Percentiles rank a stretch among this genome's conserved stretches.
phyloP scores from a whole-genome alignment of 2,329 filamentous ascomycete genomes.

The Penicillium sp. region DNA sequence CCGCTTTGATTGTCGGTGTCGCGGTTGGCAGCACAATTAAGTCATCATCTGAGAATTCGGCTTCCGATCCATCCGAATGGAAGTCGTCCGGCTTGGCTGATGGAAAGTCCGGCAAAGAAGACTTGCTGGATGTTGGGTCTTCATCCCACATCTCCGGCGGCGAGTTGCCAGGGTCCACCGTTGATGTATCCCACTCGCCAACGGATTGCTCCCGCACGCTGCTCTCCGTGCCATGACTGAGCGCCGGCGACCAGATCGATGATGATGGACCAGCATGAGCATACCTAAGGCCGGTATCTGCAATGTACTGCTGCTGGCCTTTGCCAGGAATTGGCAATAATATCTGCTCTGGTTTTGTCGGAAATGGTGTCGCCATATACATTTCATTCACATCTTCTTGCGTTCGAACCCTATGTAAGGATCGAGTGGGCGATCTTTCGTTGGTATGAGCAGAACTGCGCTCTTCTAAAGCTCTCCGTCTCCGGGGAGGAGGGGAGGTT shows the following conservation, averaged over 20 bases:
- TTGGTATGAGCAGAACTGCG: conserved; percentile 49
- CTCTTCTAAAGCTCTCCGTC: conserved; percentile 47
- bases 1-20: conserved; percentile 40
- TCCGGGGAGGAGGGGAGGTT: conserved; percentile 34
- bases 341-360: conserved; percentile 50
- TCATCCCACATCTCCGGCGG: conserved; percentile 42
- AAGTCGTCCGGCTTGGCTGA: conserved; percentile 24
- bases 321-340: conserved; percentile 43
- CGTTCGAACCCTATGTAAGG: conserved; percentile 35
- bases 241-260: conserved; percentile 28
- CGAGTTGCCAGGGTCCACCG: conserved; percentile 36
- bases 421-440: conserved; percentile 38
- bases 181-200: conserved; percentile 38
- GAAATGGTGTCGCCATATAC: conserved; percentile 46
- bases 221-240: conserved; percentile 26
- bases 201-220: conserved; percentile 30
- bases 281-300: conserved; percentile 34
- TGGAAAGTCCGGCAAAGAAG: conserved; percentile 30
- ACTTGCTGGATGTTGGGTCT: conserved; percentile 39
- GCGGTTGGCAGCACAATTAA: conserved; percentile 31
- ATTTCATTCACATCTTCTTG: conserved; percentile 37
- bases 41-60: conserved; percentile 35
- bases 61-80: conserved; percentile 18
- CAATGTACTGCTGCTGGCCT: conserved; percentile 35
- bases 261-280: conserved; percentile 31